Conservation (phyloP, 495 filamentous ascomycete genomes). For the Delitschia confertaspora region DNA sequence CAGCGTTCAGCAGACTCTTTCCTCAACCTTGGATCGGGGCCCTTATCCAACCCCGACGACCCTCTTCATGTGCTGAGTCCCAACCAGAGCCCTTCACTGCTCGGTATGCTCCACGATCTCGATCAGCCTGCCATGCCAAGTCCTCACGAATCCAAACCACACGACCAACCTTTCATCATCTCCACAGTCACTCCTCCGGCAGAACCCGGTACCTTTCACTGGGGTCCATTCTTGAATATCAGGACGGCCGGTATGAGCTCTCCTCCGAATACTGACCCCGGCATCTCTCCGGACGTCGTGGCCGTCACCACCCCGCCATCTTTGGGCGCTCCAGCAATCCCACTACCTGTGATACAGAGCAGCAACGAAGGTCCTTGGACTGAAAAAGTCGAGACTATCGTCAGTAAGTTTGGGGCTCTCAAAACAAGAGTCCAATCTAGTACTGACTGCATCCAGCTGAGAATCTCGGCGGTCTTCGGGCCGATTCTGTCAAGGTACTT, state of each 20-base stretch:
- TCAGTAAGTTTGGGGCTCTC: constrained; percentile 12
- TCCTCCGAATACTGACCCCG: constrained; percentile 26
- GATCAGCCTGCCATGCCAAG: not conserved
- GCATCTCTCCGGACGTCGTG: constrained; percentile 1
- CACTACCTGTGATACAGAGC: not conserved
- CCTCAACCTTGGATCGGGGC: constrained; percentile 17
- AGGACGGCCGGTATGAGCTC: constrained; percentile 23
- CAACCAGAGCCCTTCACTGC: no score
- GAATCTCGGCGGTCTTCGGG: not conserved
- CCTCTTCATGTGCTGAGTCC: constrained; percentile 22
- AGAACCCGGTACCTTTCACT: constrained; percentile 25
- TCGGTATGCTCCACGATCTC: constrained; percentile 4
- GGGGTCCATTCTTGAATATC: constrained; percentile 25
- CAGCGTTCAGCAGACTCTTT: constrained; percentile 10
- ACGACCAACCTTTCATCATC: constrained; percentile 16
- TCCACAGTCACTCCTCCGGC: constrained; percentile 31
- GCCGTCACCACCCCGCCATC: constrained; percentile 1
- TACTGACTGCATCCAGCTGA: constrained; percentile 6
- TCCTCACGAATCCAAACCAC: constrained; percentile 3
- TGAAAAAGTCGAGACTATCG: not conserved
- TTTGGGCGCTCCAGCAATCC: not conserved
- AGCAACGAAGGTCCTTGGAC: constrained; percentile 6
- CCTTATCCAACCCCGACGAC: constrained; percentile 24
- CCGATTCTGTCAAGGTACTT: constrained; percentile 46
- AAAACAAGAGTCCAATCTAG: not conserved